phyloP scores from a whole-genome alignment of 1,139 yeast genomes.

The Saccharomyces hybrid region DNA sequence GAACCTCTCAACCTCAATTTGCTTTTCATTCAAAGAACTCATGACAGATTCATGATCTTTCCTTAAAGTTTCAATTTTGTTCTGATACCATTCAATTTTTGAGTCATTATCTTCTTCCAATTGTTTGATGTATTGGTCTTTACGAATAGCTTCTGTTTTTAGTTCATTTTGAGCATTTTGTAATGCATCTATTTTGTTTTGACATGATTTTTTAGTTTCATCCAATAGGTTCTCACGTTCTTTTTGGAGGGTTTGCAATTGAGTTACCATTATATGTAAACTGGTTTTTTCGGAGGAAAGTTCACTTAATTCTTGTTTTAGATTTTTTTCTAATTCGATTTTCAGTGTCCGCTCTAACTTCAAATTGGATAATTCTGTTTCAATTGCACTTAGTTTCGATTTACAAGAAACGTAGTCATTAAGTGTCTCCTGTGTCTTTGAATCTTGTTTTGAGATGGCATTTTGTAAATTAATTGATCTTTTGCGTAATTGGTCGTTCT shows the following conservation, averaged over 20 bases:
- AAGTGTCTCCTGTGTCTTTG: slow-evolving; percentile 47
- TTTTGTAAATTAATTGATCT: slow-evolving; percentile 49
- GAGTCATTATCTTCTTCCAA: slow-evolving; percentile 32
- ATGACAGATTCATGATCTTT: neutral
- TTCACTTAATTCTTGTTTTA: slow-evolving; percentile 47
- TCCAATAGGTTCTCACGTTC: slow-evolving; percentile 53
- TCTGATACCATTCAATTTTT: slow-evolving; percentile 56
- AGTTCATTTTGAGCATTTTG: slow-evolving; percentile 41
- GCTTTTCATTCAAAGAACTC: slow-evolving; percentile 1
- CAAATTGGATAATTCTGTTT: slow-evolving; percentile 43
- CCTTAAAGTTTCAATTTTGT: slow-evolving; percentile 48
- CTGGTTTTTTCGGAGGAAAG: slow-evolving; percentile 54
- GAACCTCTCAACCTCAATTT: slow-evolving; percentile 32
- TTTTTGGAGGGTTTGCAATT: slow-evolving; percentile 51
- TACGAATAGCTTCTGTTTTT: slow-evolving; percentile 43
- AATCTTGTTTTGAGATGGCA: slow-evolving; percentile 45
- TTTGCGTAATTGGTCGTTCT: slow-evolving; percentile 39
- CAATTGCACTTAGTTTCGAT: slow-evolving; percentile 35
- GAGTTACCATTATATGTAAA: slow-evolving; percentile 52
- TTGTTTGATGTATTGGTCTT: slow-evolving; percentile 43
- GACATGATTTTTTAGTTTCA: slow-evolving; percentile 42
- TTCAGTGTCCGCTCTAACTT: slow-evolving; percentile 50
- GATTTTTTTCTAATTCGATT: slow-evolving; percentile 44
- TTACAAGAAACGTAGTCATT: slow-evolving; percentile 46
- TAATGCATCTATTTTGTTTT: slow-evolving; percentile 31